Evolutionary conservation across 139 green algal genomes (phyloP), one percentile per base, ranked within the genome.

Genomic region (Tetradesmus obliquus): DNA sequence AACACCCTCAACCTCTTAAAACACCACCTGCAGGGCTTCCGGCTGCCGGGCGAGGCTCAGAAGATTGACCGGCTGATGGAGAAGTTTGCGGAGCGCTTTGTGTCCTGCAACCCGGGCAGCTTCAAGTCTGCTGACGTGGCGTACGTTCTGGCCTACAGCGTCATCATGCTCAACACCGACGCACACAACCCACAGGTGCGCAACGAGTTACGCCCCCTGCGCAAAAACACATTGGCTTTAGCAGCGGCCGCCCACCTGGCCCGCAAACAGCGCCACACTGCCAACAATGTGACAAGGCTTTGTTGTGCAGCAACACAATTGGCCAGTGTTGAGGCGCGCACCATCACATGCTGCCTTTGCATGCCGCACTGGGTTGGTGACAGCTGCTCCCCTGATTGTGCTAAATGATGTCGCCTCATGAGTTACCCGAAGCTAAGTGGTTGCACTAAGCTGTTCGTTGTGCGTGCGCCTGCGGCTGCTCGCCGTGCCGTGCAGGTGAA

Each of bases 111-210:
- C 91, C 97, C 98, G 2, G 94, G 94, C 45, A 92, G 93, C 55
- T 99, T 99, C 94, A 98, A 97, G 92, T 97, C 89, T 20, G 98
- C 98, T 1, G 98, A 99, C 90, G 98, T 99, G 60, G 98, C 97
- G 10, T 99, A 99, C 91, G 98, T 99, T 93, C 96, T 99, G 79
- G 98, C 98, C 51, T 99, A 99, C 95, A 98, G 95, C 12, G 98
- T 99, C 87, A 99, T 99, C 96, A 99, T 99, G 98, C 97, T 99
- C 92, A 99, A 99, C 97, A 99, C 98, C 2, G 98, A 99, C 93
- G 98, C 98, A 24, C 98, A 99, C 96, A 99, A 99, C 94, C 96
- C 97, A 1, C 93, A 96, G 88, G 96, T 96, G 71, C 2, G 69
- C 19, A 53, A 51, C 79, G 20, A 2, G 57, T 55, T 3, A 45